Evolutionary conservation across 805 yeast genomes (phyloP).

Genomic region (Zygosaccharomyces bisporus): DNA sequence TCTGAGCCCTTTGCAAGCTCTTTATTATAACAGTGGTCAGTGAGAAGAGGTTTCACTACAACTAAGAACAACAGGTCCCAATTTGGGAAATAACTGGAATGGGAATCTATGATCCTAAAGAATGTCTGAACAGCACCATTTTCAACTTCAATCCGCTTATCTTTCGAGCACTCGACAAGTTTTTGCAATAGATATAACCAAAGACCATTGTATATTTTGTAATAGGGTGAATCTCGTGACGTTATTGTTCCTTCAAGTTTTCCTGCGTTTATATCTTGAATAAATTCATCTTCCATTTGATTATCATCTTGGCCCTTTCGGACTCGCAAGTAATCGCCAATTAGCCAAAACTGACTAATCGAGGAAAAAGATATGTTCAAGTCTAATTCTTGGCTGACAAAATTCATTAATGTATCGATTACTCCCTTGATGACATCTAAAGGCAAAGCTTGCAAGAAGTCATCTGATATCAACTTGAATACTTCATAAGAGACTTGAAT

Average conservation of each 20-base stretch:
- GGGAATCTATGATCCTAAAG: slow-evolving; percentile 74
- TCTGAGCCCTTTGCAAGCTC: slow-evolving; percentile 51
- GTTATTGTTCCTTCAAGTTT: slow-evolving; percentile 32
- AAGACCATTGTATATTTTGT: slow-evolving; percentile 39
- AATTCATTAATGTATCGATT: slow-evolving; percentile 67
- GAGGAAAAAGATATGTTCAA: slow-evolving; percentile 87
- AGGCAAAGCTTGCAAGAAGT: slow-evolving; percentile 73
- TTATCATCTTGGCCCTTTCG: slow-evolving; percentile 8
- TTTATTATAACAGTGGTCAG: slow-evolving; percentile 24
- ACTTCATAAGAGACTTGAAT: slow-evolving; percentile 71
- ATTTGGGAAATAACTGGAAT: slow-evolving; percentile 51
- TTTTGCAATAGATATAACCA: slow-evolving; percentile 64
- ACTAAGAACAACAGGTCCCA: slow-evolving; percentile 69
- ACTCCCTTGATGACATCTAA: slow-evolving; percentile 56
- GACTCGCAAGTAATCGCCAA: slow-evolving; percentile 67
- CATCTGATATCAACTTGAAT: slow-evolving; percentile 78
- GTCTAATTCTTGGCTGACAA: slow-evolving; percentile 67
- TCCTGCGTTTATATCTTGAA: slow-evolving; percentile 18
- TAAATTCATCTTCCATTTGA: slow-evolving; percentile 9
- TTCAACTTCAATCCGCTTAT: slow-evolving; percentile 71
- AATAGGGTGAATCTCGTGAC: slow-evolving; percentile 15
- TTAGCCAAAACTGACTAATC: slow-evolving; percentile 86
- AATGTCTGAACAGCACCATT: slow-evolving; percentile 89
- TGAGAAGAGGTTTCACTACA: slow-evolving; percentile 55
- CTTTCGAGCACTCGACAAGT: slow-evolving; percentile 60